Evolutionary conservation across 495 filamentous ascomycete genomes (phyloP).

Genomic region (Aspergillus olivimuriae): DNA sequence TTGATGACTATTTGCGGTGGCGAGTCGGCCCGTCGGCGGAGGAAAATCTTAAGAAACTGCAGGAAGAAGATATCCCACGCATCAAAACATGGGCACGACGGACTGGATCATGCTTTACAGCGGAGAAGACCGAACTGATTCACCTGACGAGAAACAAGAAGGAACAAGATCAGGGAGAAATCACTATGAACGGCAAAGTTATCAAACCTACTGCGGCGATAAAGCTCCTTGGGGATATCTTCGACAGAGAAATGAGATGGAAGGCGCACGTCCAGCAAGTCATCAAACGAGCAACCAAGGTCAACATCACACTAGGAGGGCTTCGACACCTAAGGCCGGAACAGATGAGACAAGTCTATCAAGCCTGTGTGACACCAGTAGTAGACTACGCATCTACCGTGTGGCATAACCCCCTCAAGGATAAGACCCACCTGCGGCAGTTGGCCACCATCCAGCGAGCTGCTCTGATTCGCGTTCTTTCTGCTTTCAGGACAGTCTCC

Average conservation of each 20-base stretch:
- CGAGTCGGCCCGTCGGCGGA: constrained; percentile 12
- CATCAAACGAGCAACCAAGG: constrained; percentile 15
- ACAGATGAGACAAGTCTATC: constrained; percentile 20
- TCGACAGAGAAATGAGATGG: constrained; percentile 15
- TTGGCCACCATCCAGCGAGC: constrained; percentile 12
- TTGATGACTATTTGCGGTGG: constrained; percentile 21
- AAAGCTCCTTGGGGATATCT: constrained; percentile 20
- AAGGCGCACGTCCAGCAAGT: constrained; percentile 20
- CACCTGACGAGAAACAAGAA: constrained; percentile 14
- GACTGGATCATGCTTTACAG: constrained; percentile 15
- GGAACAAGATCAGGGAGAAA: constrained; percentile 7
- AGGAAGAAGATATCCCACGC: constrained; percentile 16
- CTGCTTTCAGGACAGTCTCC: constrained; percentile 11
- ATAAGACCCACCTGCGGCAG: constrained; percentile 14
- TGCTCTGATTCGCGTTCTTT: constrained; percentile 11
- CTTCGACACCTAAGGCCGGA: constrained; percentile 15
- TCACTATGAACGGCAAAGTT: constrained; percentile 10
- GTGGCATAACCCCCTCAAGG: constrained; percentile 12
- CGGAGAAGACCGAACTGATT: constrained; percentile 23
- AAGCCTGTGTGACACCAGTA: constrained; percentile 16
- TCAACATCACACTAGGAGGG: constrained; percentile 11
- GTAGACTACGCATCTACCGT: constrained; percentile 16
- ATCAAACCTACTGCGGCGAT: constrained; percentile 11
- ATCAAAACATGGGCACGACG: constrained; percentile 15
- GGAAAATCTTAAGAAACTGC: constrained; percentile 16